Percentiles rank a stretch among this genome's conserved stretches.
Evolutionary conservation across 768 basidiomycete genomes (phyloP).

Genomic region (Rhizopogon salebrosus): DNA sequence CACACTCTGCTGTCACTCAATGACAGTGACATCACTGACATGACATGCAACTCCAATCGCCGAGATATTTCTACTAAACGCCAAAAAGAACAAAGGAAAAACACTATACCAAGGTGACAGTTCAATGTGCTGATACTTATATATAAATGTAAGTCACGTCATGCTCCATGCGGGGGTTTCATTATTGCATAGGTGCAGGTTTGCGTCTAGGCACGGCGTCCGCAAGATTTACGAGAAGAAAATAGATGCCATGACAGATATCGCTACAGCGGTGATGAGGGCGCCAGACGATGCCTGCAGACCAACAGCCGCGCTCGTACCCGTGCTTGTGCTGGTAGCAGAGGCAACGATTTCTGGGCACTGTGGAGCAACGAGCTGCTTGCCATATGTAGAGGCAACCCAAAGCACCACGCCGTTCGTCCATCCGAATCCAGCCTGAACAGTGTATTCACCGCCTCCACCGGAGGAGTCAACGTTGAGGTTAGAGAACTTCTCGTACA

Average conservation of each 20-base stretch:
- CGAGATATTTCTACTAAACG: too few species aligned
- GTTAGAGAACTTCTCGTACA: constrained; percentile 87
- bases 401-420: constrained; percentile 80
- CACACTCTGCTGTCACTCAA: too few species aligned
- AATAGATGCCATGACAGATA: neutral
- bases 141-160: too few species aligned
- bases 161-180: too few species aligned
- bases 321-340: constrained; percentile 2
- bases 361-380: constrained; percentile 49
- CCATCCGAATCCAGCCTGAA: constrained; percentile 87
- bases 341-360: constrained; percentile 47
- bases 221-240: neutral
- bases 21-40: too few species aligned
- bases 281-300: neutral
- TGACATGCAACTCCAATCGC: too few species aligned
- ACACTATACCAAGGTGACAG: too few species aligned
- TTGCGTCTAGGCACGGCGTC: too few species aligned
- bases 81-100: neutral
- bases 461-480: constrained; percentile 76
- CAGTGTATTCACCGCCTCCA: constrained; percentile 82
- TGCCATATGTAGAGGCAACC: constrained; percentile 65
- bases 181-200: too few species aligned
- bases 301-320: constrained; percentile 5
- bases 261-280: neutral
- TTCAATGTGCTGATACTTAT: too few species aligned